Evolutionary conservation across 208 protist genomes (phyloP), one percentile per base, ranked within the genome.

Genomic region (Trypanosoma congolense): DNA sequence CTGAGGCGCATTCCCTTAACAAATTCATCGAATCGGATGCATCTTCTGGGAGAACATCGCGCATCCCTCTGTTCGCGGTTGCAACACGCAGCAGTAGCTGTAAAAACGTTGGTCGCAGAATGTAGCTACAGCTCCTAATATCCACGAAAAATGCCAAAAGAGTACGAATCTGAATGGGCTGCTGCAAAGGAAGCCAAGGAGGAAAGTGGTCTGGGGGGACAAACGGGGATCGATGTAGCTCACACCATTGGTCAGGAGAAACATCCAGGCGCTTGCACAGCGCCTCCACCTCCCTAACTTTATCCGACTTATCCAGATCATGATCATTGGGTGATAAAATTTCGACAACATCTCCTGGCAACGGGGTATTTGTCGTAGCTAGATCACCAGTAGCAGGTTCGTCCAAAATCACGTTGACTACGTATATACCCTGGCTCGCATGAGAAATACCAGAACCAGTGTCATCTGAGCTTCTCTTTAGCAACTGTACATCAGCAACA

Each of bases 141-240:
- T 94, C 87, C 3, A 92, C 79, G 57, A 85, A 91, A 36, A 82
- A 74, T 18, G 81, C 73, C 18, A 94, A 65, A 25, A 94, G 66
- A 25, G 78, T 62, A 10, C 70, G 64, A 12, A 94, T 73, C 4
- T 76, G 83, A 44, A 94, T 64, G 8, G 70, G 56, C n/a, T 65
- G 40, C 18, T 73, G 65, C 5, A 80, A 55, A 4, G 87, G 87
- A 19, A 94, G 66, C 84, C 87, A 94, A 8, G 79, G 77, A 9
- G 87, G 87, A 56, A 91, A 91, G 43, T 77, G 62, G 28, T 74
- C 71, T 41, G 85, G 68, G 1, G 83, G 77, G 0, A 94, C 87
- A 70, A 92, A 91, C 3, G 87, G 78, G 18, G 83, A 92, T 25
- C 74, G 73, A 38, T 80, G 73, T 26, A 94, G 63, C 51, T 87